Conservation (phyloP, 1,284 basidiomycete species). For the Apiotrichum brassicae region DNA sequence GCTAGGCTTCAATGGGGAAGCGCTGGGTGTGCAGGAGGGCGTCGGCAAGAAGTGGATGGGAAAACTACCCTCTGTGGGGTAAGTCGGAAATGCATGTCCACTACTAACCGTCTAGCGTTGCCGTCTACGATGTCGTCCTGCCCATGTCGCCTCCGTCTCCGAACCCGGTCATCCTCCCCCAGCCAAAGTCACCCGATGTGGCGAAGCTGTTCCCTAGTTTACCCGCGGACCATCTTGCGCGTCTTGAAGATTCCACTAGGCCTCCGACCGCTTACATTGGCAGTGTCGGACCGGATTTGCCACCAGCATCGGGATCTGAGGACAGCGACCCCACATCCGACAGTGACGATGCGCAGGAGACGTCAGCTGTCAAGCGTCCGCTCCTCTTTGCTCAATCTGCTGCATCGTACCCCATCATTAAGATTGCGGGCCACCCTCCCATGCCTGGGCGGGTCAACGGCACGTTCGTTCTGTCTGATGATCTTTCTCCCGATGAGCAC, state of each 20-base stretch:
- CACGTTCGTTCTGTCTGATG: conserved; percentile 36
- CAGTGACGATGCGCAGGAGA: neutral
- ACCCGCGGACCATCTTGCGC: neutral
- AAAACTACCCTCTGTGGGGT: conserved; percentile 39
- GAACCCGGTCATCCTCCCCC: conserved; percentile 45
- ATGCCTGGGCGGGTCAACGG: conserved; percentile 36
- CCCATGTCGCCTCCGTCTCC: conserved; percentile 29
- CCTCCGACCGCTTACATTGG: conserved; percentile 41
- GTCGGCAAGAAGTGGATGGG: conserved; percentile 36
- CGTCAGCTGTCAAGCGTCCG: conserved; percentile 11
- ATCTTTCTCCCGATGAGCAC: conserved; percentile 27
- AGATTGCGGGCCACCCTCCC: conserved; percentile 16
- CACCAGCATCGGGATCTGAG: conserved; percentile 2
- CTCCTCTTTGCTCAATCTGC: conserved; percentile 43
- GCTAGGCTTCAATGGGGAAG: conserved; percentile 40
- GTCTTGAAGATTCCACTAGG: conserved; percentile 12
- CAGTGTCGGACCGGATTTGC: conserved; percentile 27
- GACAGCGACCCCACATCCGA: neutral
- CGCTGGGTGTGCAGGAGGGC: conserved; percentile 38
- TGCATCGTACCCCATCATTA: conserved; percentile 40
- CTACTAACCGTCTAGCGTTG: conserved; percentile 26
- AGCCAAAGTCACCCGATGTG: conserved; percentile 25
- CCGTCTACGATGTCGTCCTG: conserved; percentile 45
- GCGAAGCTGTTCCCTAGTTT: conserved; percentile 1
- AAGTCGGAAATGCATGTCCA: conserved; percentile 9